Base-by-base conservation (phyloP, 1,284 basidiomycete genomes). In the Malassezia caprae region DNA sequence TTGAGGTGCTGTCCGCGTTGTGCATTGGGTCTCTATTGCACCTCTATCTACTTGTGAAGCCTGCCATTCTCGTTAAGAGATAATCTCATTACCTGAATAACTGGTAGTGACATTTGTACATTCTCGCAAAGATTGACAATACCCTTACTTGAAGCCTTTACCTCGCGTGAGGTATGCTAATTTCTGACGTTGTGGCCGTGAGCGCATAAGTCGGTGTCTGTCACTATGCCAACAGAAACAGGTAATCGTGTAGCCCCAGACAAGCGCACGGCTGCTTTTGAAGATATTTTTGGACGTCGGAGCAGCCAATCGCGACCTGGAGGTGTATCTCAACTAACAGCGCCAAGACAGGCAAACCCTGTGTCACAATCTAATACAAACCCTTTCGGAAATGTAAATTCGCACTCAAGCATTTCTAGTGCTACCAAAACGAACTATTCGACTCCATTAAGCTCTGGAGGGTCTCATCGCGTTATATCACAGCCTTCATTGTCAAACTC, bases 231-330 rank as follows among this genome's bases (percentile, higher is more conserved):
- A 30, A n/a, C 17, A 13, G 30, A 30, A 3, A 17, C 26, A 15
- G 15, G 34, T 10, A 26, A 28, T 21, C 4, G 19, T 4, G 7
- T 21, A n/a, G 24, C 42, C 12, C 35, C 44, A 4, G 58, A 59
- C 35, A 59, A 55, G 28, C 53, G 48, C 11, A 46, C 46, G 3
- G 58, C 51, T 19, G 47, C 51, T n/a, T 52, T 53, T 28, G 47
- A 46, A 40, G 46, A 57, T 28, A 51, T 56, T 19, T 48, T 48
- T 44, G 52, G 53, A 4, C 41, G 43, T 12, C 37, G 46, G 24
- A 39, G 15, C 19, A 43, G 41, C 41, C 41, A 43, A 8, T 17
- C 24, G 13, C 24, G 24, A 6, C 4, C 41, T n/a, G 41, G 41
- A 2, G 41, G 13, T n/a, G 13, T 24, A 7, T 3, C 27, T 7